Conservation (phyloP, 805 yeast genomes). For the Candida sithepensis region DNA sequence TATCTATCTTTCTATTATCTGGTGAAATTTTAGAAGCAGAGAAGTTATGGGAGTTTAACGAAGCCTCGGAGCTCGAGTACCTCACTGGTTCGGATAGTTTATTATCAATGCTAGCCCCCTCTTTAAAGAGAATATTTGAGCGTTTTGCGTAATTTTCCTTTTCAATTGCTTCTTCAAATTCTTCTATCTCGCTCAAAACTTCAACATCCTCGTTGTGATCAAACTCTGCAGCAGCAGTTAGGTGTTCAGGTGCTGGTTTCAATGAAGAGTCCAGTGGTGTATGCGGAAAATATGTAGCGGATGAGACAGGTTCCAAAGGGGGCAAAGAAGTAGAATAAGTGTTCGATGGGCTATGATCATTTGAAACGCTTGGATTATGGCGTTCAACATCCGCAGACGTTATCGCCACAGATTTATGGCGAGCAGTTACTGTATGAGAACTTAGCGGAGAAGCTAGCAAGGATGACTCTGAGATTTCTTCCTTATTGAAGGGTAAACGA, state of each 20-base stretch:
- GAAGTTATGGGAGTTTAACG: not conserved
- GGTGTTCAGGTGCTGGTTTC: slow-evolving; percentile 34
- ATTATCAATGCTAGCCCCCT: not conserved
- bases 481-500: not conserved
- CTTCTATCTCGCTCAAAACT: slow-evolving; percentile 22
- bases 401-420: slow-evolving; percentile 12
- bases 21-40: not conserved
- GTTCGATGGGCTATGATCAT: slow-evolving; percentile 1
- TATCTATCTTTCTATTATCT: not conserved
- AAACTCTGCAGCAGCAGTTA: slow-evolving; percentile 48
- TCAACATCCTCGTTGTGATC: slow-evolving; percentile 31
- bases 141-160: slow-evolving; percentile 10
- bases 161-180: slow-evolving; percentile 22
- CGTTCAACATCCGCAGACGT: slow-evolving; percentile 15
- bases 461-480: not conserved
- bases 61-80: not conserved
- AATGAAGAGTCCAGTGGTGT: slow-evolving; percentile 36
- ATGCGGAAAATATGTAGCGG: slow-evolving; percentile 72
- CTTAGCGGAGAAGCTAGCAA: not conserved
- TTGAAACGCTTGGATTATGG: not conserved
- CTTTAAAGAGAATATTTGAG: not conserved
- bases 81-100: not conserved
- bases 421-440: slow-evolving; percentile 3
- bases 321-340: slow-evolving; percentile 14
- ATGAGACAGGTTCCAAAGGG: slow-evolving; percentile 56